phyloP scores from a whole-genome alignment of 2,329 filamentous ascomycete genomes.

The Epichloe gansuensis region DNA sequence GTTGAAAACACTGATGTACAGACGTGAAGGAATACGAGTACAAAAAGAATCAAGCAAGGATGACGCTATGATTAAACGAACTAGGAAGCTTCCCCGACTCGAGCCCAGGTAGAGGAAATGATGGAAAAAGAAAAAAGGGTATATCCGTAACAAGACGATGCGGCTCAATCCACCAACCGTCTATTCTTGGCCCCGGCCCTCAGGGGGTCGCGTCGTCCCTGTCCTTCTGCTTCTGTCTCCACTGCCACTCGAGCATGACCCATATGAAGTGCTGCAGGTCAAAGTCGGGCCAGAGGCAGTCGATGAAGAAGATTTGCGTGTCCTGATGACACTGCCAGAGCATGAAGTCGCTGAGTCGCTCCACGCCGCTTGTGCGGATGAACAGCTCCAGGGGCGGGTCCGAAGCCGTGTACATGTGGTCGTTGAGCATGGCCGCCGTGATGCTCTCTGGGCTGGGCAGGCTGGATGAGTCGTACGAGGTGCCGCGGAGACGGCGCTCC shows the following conservation, averaged over 20 bases:
- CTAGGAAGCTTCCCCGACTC: too few species aligned
- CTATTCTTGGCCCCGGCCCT: slow-evolving; percentile 1
- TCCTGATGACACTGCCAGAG: slow-evolving; percentile 94
- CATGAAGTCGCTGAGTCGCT: slow-evolving; percentile 93
- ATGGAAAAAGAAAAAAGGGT: background rate
- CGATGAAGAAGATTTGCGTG: slow-evolving; percentile 83
- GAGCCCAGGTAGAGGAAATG: too few species aligned
- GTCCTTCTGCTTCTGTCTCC: slow-evolving; percentile 47
- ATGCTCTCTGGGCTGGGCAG: slow-evolving; percentile 74
- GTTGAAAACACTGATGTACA: too few species aligned
- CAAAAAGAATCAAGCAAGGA: too few species aligned
- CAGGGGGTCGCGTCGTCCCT: slow-evolving; percentile 28
- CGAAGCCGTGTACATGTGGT: slow-evolving; percentile 77
- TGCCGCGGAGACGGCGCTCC: slow-evolving; percentile 23
- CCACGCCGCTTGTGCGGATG: slow-evolving; percentile 84
- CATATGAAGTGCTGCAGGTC: slow-evolving; percentile 88
- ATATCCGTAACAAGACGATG: background rate
- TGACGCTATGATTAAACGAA: background rate
- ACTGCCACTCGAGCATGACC: slow-evolving; percentile 83
- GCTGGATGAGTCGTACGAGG: slow-evolving; percentile 22
- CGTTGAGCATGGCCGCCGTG: slow-evolving; percentile 66
- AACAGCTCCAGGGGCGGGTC: slow-evolving; percentile 85
- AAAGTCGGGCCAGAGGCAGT: slow-evolving; percentile 93
- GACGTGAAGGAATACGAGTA: too few species aligned
- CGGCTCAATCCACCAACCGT: background rate